Conservation (phyloP, 352 stramenopile species). For the Phytopythium aichiense region DNA sequence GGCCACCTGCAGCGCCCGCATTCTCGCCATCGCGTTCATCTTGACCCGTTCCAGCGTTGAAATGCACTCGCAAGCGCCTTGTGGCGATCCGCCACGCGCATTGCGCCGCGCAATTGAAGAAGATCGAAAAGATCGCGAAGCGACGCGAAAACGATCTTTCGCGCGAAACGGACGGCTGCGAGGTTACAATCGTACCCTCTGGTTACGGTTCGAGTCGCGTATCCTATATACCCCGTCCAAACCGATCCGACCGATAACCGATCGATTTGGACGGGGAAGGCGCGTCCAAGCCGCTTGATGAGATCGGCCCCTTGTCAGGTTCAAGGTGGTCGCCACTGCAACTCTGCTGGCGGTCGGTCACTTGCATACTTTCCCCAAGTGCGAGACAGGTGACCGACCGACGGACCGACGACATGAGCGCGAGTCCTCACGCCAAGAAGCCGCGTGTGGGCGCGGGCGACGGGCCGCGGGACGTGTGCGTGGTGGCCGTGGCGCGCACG, state of each 20-base stretch:
- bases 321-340: no score
- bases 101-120: neutral
- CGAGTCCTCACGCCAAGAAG: neutral
- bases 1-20: neutral
- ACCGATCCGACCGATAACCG: no score
- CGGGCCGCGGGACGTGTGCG: constrained; percentile 73
- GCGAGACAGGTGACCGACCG: neutral
- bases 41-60: neutral
- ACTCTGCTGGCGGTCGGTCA: neutral
- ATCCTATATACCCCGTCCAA: no score
- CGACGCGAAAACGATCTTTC: neutral
- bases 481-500: constrained; percentile 93
- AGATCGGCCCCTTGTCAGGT: no score
- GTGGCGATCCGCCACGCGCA: neutral
- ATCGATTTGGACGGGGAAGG: no score
- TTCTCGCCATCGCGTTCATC: neutral
- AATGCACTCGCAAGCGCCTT: no score
- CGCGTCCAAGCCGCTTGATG: no score
- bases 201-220: no score
- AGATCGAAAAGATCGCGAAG: constrained; percentile 7
- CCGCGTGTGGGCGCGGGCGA: constrained; percentile 2
- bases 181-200: no score
- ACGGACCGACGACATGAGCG: constrained; percentile 1
- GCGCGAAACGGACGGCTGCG: neutral
- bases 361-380: neutral